Evolutionary conservation across 257 asterid species (phyloP), one percentile per base, ranked within the genome.

Genomic region (Coffea canephora): DNA sequence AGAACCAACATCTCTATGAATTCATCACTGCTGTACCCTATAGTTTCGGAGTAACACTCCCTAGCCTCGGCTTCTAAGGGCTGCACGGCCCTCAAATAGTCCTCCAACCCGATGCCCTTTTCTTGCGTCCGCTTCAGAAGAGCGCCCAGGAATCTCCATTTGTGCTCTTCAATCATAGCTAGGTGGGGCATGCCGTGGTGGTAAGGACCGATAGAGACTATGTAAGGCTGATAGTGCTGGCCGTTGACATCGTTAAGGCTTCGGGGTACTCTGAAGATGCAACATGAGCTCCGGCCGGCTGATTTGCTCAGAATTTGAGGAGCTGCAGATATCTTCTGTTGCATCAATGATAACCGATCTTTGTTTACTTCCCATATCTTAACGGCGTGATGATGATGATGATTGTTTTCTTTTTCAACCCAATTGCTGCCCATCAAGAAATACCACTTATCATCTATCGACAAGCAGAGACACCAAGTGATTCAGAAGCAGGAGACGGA

Each of bases 151-250:
- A 91, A 91, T 43, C 99, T 79, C 99, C 99, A 95, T 71, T 95
- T 95, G 78, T 95, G 98, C 78, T 93, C 99, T 57, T 95, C 89
- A 81, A 95, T 90, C 98, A 93, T 91, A 69, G 65, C 70, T 27
- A 93, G 89, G 46, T 84, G 87, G 11, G 89, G 85, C 2, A 89
- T 88, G 75, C 93, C 94, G 77, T 86, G 96, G 85, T 95, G 99
- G 87, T 83, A 95, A 11, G 99, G 99, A 6, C 99, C 99, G 48
- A 95, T 80, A 16, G 99, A 95, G 75, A 91, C 89, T 5, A 93
- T 82, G 48, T 85, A 90, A 8, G 99, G 99, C 50, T 85, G 84
- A 68, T 95, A 93, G 78, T 83, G 79, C 65, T 85, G 86, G 46
- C 94, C 94, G 87, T 91, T 91, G 90, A 89, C 79, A 12, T 93